phyloP scores from a whole-genome alignment of 2,329 filamentous ascomycete species.

The Diplodia intermedia region DNA sequence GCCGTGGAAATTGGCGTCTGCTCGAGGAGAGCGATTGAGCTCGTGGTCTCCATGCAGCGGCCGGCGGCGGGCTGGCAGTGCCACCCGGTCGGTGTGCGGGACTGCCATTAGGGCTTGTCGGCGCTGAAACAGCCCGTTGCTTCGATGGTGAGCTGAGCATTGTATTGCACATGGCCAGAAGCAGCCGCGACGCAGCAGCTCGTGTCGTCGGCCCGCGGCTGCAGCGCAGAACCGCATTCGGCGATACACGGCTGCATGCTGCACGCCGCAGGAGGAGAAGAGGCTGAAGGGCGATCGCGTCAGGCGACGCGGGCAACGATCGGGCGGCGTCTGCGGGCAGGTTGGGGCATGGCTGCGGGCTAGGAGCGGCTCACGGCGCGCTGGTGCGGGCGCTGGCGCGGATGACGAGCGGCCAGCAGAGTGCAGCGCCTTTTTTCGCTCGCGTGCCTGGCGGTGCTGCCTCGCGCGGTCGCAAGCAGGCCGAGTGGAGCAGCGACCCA shows the following conservation, averaged over 20 bases:
- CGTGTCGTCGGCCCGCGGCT: slow-evolving; percentile 10
- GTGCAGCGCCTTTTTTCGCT: slow-evolving; percentile 12
- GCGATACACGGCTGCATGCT: slow-evolving; percentile 13
- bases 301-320: slow-evolving; percentile 15
- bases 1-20: slow-evolving; percentile 7
- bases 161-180: not conserved
- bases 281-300: slow-evolving; percentile 21
- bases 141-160: slow-evolving; percentile 21
- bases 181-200: slow-evolving; percentile 12
- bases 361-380: slow-evolving; percentile 8
- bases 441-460: not conserved
- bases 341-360: not conserved
- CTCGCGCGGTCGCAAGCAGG: slow-evolving; percentile 25
- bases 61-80: slow-evolving; percentile 10
- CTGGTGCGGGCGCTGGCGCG: not conserved
- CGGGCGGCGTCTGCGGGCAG: not conserved
- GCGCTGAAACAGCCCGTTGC: slow-evolving; percentile 26
- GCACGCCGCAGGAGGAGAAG: slow-evolving; percentile 25
- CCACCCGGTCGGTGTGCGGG: slow-evolving; percentile 22
- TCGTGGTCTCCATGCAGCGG: slow-evolving; percentile 19
- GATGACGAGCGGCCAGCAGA: slow-evolving; percentile 12
- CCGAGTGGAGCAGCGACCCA: slow-evolving; percentile 29
- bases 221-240: slow-evolving; percentile 15
- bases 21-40: not conserved
- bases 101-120: slow-evolving; percentile 17